phyloP scores from a whole-genome alignment of 768 basidiomycete genomes.

The Auricularia auricula-judae region DNA sequence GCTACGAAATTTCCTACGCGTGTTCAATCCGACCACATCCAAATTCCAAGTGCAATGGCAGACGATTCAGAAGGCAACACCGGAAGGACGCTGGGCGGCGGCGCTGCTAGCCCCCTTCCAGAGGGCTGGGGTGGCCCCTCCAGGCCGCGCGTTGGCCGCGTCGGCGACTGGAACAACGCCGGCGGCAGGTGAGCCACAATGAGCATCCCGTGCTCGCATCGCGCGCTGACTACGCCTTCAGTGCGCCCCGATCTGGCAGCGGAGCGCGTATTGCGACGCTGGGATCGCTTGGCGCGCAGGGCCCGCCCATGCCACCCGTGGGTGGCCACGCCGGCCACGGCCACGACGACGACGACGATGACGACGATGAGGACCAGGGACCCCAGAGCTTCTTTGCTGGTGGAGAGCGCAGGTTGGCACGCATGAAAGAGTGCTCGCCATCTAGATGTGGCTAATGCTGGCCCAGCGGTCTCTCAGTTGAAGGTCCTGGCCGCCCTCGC shows the following conservation, averaged over 20 bases:
- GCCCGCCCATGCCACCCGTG: constrained; percentile 10
- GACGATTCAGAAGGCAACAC: constrained; percentile 7
- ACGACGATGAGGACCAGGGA: constrained; percentile 36
- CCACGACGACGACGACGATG: constrained; percentile 43
- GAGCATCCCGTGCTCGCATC: constrained; percentile 4
- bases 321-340: constrained; percentile 14
- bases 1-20: neutral
- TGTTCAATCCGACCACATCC: constrained; percentile 6
- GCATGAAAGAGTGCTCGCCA: neutral
- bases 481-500: constrained; percentile 54
- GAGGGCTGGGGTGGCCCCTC: constrained; percentile 10
- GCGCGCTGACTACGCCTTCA: constrained; percentile 8
- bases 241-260: constrained; percentile 12
- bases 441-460: neutral
- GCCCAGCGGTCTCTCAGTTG: constrained; percentile 71
- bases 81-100: constrained; percentile 41
- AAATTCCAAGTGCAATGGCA: constrained; percentile 6
- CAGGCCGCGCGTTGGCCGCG: constrained; percentile 7
- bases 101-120: constrained; percentile 37
- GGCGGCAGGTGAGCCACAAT: constrained; percentile 14
- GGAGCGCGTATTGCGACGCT: constrained; percentile 26
- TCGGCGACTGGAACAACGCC: constrained; percentile 7
- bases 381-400: constrained; percentile 80
- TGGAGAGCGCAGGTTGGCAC: constrained; percentile 75
- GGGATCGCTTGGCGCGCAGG: constrained; percentile 18